Conservation (phyloP, 2,329 filamentous ascomycete genomes). For the Teratosphaeria gauchensis region DNA sequence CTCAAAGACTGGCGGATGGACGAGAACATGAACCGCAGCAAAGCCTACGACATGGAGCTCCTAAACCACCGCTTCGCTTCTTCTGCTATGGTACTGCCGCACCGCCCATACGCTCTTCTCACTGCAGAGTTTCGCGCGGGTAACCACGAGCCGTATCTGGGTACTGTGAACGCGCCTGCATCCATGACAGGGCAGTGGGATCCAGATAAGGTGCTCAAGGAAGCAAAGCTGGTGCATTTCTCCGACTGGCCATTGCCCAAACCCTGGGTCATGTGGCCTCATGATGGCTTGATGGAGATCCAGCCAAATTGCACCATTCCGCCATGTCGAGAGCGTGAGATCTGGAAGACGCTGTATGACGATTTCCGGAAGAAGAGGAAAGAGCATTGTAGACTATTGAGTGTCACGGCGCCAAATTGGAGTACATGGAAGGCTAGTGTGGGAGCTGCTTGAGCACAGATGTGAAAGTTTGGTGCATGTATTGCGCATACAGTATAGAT, state of each 20-base stretch:
- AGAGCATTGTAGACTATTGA: slow-evolving; percentile 11
- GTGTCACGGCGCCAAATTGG: slow-evolving; percentile 11
- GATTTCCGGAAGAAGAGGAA: slow-evolving; percentile 21
- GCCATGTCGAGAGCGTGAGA: slow-evolving; percentile 24
- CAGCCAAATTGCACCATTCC: slow-evolving; percentile 32
- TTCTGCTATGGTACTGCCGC: slow-evolving; percentile 52
- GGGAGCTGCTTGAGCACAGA: background rate
- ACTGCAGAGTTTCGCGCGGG: slow-evolving; percentile 52
- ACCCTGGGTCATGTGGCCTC: slow-evolving; percentile 45
- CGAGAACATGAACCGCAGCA: slow-evolving; percentile 21
- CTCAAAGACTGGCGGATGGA: slow-evolving; percentile 25
- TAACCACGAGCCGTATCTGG: slow-evolving; percentile 44
- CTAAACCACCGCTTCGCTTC: slow-evolving; percentile 53
- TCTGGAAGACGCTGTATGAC: slow-evolving; percentile 31
- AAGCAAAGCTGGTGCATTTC: slow-evolving; percentile 61
- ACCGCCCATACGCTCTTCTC: slow-evolving; percentile 52
- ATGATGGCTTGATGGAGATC: slow-evolving; percentile 30
- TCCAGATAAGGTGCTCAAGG: slow-evolving; percentile 43
- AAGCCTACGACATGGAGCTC: slow-evolving; percentile 58
- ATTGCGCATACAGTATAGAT: background rate
- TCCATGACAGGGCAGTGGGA: slow-evolving; percentile 46
- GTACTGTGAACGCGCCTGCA: slow-evolving; percentile 16
- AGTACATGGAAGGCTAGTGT: slow-evolving; percentile 2
- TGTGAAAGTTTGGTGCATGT: background rate
- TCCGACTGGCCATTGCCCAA: slow-evolving; percentile 64